Base-by-base conservation (phyloP, 2,329 filamentous ascomycete species). In the Ophioceras dolichostomum region DNA sequence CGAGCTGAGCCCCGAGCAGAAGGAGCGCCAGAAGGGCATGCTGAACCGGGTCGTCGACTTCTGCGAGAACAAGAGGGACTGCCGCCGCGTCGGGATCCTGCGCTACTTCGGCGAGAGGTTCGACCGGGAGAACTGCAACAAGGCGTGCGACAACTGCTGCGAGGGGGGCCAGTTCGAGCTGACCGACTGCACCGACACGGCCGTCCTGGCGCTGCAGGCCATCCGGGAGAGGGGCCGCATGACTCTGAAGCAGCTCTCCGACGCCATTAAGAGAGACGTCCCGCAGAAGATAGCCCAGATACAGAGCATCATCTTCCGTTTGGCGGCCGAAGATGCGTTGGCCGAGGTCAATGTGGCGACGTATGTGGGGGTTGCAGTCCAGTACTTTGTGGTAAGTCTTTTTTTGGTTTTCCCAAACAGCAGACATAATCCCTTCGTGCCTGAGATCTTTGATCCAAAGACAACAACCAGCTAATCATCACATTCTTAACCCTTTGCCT, bases 101-200 rank as follows among this genome's bases (percentile, higher is more conserved):
- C 74, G 74, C n/a, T 98, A 98, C 57, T 98, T 98, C 63, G 87
- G 82, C 40, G 93, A 98, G 57, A 67, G 68, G 1, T 98, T 96
- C 53, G 63, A 73, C 36, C 65, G 68, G 27, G 70, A 74, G 10
- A 70, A 84, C 36, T 98, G 91, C 58, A 65, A 76, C 34, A 67
- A 72, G 36, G 72, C 70, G 1, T 98, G 91, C 57, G 93, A 98
- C 62, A 96, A 94, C 53, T 98, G 91, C 66, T 76, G 70, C 45
- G 83, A 79, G 3, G 76, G 75, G 18, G 66, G 73, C 32, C 68
- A 70, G 4, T 91, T 86, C 49, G 77, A 87, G 47, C 66, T 71
- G 36, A 69, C 76, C 40, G 87, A 96, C 58, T 82, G 89, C 47
- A 87, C 84, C 10, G 61, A 77, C 13, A 75, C 83, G 49, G 89